Percentiles rank a stretch among this genome's conserved stretches.
These are phyloP conservation scores for Aspergillus sp. DNA, from an alignment of 2,329 filamentous ascomycete genomes.

Conservation along the genomic window DNA sequence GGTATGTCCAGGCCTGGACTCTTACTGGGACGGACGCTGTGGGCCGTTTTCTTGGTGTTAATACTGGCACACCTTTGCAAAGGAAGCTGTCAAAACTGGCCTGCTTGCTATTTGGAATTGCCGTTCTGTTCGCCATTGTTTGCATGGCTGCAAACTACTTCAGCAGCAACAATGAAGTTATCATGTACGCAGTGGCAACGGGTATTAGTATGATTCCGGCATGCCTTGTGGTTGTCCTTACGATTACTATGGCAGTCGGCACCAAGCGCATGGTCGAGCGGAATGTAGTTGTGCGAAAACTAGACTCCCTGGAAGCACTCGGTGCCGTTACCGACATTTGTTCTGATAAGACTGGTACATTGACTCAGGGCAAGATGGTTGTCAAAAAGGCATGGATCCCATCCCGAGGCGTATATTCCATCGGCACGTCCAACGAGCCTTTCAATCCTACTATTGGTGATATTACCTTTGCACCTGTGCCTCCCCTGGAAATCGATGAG, in stretches of 20 bases:
- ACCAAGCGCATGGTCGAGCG: slow-evolving; percentile 59
- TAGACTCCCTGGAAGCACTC: slow-evolving; percentile 59
- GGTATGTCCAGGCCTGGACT: slow-evolving; percentile 53
- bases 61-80: slow-evolving; percentile 68
- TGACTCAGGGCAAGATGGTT: slow-evolving; percentile 66
- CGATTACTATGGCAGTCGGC: slow-evolving; percentile 66
- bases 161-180: slow-evolving; percentile 55
- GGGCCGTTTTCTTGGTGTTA: slow-evolving; percentile 66
- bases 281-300: slow-evolving; percentile 58
- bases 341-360: slow-evolving; percentile 60
- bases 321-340: slow-evolving; percentile 62
- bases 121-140: slow-evolving; percentile 68
- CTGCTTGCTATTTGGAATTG: slow-evolving; percentile 64
- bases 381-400: slow-evolving; percentile 62
- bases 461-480: slow-evolving; percentile 40
- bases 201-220: slow-evolving; percentile 63
- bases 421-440: slow-evolving; percentile 57
- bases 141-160: slow-evolving; percentile 66
- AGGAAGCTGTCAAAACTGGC: slow-evolving; percentile 69
- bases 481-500: slow-evolving; percentile 30
- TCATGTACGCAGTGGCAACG: slow-evolving; percentile 64
- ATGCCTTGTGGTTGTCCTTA: slow-evolving; percentile 64
- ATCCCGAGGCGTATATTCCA: slow-evolving; percentile 56
- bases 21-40: slow-evolving; percentile 59
- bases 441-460: slow-evolving; percentile 57